Base-by-base conservation (phyloP, 2,329 filamentous ascomycete genomes). In the Daldinia sp. region DNA sequence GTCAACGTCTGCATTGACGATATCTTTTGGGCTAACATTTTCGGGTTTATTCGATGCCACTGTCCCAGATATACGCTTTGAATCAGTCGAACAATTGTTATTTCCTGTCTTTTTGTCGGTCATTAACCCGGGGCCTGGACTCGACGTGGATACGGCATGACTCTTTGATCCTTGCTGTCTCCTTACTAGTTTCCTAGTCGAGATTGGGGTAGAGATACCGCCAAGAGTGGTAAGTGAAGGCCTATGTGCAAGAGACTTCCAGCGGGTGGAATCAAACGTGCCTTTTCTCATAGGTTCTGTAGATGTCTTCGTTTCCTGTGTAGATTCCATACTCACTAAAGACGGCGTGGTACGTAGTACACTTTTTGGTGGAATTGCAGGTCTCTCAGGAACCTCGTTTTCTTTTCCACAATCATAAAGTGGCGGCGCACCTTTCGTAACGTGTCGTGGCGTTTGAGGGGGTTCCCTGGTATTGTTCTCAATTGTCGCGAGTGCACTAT, bases 1-100 rank as follows among this genome's bases (percentile, higher is more conserved):
- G 63, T 72, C 61, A 60, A 63, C 23, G 17, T 64, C 63, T 10
- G 25, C 34, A 6, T 57, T 59, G 17, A 11, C 41, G 8, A 27
- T 34, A 0, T 21, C 13, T 30, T 58, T 49, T 1, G 72, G 73
- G 27, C 68, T 70, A 2, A 74, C 49, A 32, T 74, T 75, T 55
- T 74, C 72, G 21, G 41, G 19, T 13, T 39, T 72, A 0, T 43
- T 47, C 1, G 58, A 30, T 8, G 35, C 19, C 15, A 25, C 39
- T 10, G 32, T 37, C 17, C 39, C 55, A 15, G 61, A 21, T 15
- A 57, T 65, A 17, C 39, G 62, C 41, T 61, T 68, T 7, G 68
- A 67, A 25, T 45, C 57, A 5, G 50, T 47, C 4, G 56, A 56
- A 1, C 41, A 50, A 30, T 53, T 45, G 1, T 54, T 9, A 19